Evolutionary conservation across 306 rosid species (phyloP).

Genomic region (Cucurbita argyrosperma): DNA sequence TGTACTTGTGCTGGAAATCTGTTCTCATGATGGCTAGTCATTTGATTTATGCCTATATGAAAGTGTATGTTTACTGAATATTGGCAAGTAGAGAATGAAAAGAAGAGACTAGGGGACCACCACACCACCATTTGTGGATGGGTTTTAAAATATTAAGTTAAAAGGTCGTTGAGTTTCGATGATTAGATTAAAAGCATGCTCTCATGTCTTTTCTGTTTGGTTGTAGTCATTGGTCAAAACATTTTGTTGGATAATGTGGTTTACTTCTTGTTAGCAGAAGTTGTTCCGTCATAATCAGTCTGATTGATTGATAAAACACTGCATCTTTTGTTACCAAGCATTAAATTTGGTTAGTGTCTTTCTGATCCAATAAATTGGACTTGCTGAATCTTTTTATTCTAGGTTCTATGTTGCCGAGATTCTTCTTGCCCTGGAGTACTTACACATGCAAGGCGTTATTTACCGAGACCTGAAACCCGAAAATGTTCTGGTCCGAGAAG

Average conservation of each 20-base stretch:
- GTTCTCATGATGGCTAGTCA: background rate
- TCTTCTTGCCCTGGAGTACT: slow-evolving; percentile 85
- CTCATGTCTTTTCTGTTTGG: background rate
- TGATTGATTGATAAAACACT: background rate
- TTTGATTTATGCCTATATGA: background rate
- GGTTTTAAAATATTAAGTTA: background rate
- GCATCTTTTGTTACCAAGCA: background rate
- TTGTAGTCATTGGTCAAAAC: background rate
- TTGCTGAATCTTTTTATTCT: slow-evolving; percentile 8
- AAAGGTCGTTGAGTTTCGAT: background rate
- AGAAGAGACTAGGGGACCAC: background rate
- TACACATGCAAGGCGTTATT: slow-evolving; percentile 93
- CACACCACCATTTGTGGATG: background rate
- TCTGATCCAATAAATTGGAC: slow-evolving; percentile 1
- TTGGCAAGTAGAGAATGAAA: background rate
- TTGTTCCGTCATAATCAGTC: background rate
- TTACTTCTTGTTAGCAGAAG: background rate
- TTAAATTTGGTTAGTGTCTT: background rate
- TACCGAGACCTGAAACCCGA: slow-evolving; percentile 96
- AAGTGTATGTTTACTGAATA: background rate
- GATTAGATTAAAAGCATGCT: background rate
- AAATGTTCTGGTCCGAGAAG: slow-evolving; percentile 87
- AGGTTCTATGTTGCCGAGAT: slow-evolving; percentile 94
- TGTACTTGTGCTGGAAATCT: background rate
- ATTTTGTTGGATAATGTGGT: background rate